Conservation (phyloP, 352 stramenopile genomes). For the Peronospora farinosa region DNA sequence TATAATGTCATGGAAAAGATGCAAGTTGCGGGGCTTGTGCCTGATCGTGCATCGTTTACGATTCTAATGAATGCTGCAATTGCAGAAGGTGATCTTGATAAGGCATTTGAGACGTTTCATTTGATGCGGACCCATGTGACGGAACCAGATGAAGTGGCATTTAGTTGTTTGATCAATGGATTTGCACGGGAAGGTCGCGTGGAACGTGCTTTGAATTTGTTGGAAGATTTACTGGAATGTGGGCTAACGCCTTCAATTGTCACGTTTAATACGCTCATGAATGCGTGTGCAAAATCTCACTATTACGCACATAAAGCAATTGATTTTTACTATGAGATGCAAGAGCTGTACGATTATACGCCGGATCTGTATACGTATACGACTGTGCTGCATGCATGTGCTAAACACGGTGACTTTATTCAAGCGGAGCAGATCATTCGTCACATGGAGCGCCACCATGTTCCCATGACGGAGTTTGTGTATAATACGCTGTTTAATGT, state of each 20-base stretch:
- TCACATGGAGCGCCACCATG: constrained; percentile 62
- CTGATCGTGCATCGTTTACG: constrained; percentile 65
- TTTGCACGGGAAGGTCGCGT: constrained; percentile 70
- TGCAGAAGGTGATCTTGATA: constrained; percentile 62
- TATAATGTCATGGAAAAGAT: constrained; percentile 87
- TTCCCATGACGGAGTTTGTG: constrained; percentile 58
- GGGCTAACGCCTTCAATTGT: constrained; percentile 60
- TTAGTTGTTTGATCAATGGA: constrained; percentile 67
- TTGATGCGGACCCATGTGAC: constrained; percentile 70
- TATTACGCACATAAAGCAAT: constrained; percentile 81
- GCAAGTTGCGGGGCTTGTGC: constrained; percentile 63
- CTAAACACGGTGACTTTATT: constrained; percentile 70
- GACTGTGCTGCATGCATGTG: constrained; percentile 69
- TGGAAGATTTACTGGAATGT: constrained; percentile 70
- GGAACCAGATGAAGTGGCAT: constrained; percentile 64
- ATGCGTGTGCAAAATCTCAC: constrained; percentile 76
- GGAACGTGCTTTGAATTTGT: constrained; percentile 64
- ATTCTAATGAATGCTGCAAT: constrained; percentile 78
- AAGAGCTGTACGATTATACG: constrained; percentile 80
- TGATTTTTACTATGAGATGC: constrained; percentile 84
- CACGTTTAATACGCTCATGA: constrained; percentile 77
- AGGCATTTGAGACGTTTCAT: constrained; percentile 82
- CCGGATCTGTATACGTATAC: constrained; percentile 74
- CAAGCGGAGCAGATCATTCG: constrained; percentile 68
- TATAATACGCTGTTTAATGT: constrained; percentile 77